Evolutionary conservation across 2,329 filamentous ascomycete species (phyloP), one percentile per base, ranked within the genome.

Genomic region (Talaromyces sp.): DNA sequence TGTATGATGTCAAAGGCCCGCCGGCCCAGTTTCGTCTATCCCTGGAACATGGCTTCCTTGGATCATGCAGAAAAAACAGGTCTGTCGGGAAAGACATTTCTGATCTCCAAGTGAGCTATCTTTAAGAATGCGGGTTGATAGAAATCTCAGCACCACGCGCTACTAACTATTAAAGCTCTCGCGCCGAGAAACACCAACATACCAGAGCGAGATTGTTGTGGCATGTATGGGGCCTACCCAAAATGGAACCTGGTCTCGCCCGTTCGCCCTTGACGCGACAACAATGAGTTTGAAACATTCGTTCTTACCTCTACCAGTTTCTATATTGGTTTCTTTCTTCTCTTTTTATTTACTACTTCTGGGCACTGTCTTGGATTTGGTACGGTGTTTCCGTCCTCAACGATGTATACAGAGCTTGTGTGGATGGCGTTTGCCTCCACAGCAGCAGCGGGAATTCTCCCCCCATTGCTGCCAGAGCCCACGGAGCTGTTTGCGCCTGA

Each of bases 401-500:
- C 39, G 41, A 59, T 59, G 57, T 51, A 59, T 46, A 59, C 48
- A 59, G 45, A 56, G 33, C 53, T 54, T 48, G 46, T 50, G 35
- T 59, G 57, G 57, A 51, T 59, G 53, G 57, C 46, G n/a, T 37
- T 59, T 17, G 53, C 53, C 53, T 56, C 53, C 39, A 45, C 53
- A 33, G 57, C 57, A 55, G 57, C 31, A 36, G 57, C 57, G 35
- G 41, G 22, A 22, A 31, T 59, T 9, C n/a, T 53, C 43, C 51
- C 57, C 43, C 51, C 57, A 22, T 41, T 59, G 33, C 37, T 59
- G 45, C 53, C 57, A 51, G 57, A 55, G 43, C 57, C 57, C 41
- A 56, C 52, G 48, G 37, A 55, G 31, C 33, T 55, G 21, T 56
- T 59, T 39, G 53, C 53, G 5, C 25, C 52, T 56, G 57, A 56